phyloP scores from a whole-genome alignment of 768 basidiomycete species.

The Dictyophora rubrovolvata region DNA sequence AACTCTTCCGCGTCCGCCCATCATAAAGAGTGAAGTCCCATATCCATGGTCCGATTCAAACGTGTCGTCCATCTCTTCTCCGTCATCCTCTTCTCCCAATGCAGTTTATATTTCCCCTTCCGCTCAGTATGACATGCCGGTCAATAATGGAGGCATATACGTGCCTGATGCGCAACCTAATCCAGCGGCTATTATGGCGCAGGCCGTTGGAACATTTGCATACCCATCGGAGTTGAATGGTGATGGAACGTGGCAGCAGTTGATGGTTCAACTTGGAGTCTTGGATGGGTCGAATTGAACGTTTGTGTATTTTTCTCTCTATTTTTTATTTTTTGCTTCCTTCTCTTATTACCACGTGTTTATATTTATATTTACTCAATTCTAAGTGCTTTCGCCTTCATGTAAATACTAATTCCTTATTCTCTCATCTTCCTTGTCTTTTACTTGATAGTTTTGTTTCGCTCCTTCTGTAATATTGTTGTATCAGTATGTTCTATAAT shows the following conservation, averaged over 20 bases:
- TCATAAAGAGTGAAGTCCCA: background rate
- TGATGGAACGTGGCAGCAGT: constrained; percentile 7
- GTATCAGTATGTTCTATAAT: no score
- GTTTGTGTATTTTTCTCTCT: background rate
- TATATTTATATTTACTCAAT: background rate
- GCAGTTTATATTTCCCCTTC: background rate
- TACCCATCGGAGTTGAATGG: constrained; percentile 5
- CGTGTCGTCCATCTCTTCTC: background rate
- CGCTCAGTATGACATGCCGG: background rate
- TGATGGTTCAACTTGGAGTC: constrained; percentile 8
- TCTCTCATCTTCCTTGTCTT: no score
- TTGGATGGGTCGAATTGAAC: constrained; percentile 4
- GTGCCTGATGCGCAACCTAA: background rate
- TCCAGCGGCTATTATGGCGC: background rate
- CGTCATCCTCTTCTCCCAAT: background rate
- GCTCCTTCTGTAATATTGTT: no score
- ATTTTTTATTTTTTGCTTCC: background rate
- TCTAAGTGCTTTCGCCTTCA: background rate
- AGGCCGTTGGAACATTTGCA: constrained; percentile 3
- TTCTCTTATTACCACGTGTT: background rate
- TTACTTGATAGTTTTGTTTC: no score
- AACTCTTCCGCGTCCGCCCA: background rate
- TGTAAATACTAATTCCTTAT: background rate
- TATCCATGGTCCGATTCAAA: background rate
- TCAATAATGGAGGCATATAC: background rate